Conservation (phyloP, 306 rosid species). For the Pyrus betulifolia region DNA sequence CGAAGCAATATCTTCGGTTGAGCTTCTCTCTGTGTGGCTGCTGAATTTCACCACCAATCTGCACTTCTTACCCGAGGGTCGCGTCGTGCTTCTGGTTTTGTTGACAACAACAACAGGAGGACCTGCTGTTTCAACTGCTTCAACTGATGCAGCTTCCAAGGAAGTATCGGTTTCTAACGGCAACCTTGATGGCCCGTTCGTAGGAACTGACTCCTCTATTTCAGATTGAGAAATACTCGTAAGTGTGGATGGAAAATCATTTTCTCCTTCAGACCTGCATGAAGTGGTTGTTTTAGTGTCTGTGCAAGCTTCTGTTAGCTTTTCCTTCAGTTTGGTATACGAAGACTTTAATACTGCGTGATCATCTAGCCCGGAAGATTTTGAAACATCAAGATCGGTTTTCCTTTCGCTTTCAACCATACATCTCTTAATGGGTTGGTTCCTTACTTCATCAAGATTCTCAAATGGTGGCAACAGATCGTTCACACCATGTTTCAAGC, state of each 20-base stretch:
- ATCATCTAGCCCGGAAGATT: conserved; percentile 19
- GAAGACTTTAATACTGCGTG: conserved; percentile 11
- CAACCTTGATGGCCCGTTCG: conserved; percentile 24
- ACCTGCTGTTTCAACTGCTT: conserved; percentile 13
- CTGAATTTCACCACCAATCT: conserved; percentile 31
- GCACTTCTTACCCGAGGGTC: conserved; percentile 39
- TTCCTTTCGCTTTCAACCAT: conserved; percentile 20
- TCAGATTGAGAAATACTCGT: conserved; percentile 35
- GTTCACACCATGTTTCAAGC: conserved; percentile 49
- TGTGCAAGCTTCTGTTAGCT: conserved; percentile 22
- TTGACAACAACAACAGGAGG: conserved; percentile 1
- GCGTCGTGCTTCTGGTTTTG: conserved; percentile 22
- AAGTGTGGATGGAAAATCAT: conserved; percentile 38
- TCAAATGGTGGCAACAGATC: conserved; percentile 52
- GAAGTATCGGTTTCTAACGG: conserved; percentile 20
- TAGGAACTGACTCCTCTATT: conserved; percentile 35
- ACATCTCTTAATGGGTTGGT: conserved; percentile 14
- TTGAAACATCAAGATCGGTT: conserved; percentile 15
- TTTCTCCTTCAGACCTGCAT: conserved; percentile 38
- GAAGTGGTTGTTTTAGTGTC: conserved; percentile 18
- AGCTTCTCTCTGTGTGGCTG: conserved; percentile 26
- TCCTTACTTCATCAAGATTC: conserved; percentile 24
- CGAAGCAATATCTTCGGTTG: conserved; percentile 35
- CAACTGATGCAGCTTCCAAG: conserved; percentile 26
- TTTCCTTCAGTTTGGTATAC: conserved; percentile 17